These are phyloP conservation scores for Lentinula detonsa DNA, from an alignment of 768 basidiomycete genomes.

Conservation along the genomic window DNA sequence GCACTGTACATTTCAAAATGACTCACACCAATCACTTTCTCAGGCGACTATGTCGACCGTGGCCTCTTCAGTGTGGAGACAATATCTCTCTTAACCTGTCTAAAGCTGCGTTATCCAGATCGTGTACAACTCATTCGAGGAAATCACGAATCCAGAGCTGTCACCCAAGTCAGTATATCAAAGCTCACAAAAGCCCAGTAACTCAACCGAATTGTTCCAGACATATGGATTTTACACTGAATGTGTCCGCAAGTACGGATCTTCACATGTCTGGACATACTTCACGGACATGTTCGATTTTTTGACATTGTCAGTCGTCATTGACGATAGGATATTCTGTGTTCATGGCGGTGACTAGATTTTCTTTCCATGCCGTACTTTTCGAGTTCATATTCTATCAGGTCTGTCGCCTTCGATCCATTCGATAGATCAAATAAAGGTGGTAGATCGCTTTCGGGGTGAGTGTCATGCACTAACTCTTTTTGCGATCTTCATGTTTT, in stretches of 20 bases:
- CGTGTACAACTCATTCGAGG: slow-evolving; percentile 95
- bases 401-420: slow-evolving; percentile 97
- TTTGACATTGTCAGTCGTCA: slow-evolving; percentile 93
- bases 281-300: slow-evolving; percentile 99
- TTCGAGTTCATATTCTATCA: slow-evolving; percentile 24
- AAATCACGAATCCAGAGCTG: slow-evolving; percentile 96
- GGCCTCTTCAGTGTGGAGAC: slow-evolving; percentile 98
- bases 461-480: slow-evolving; percentile 11
- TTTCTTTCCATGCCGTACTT: slow-evolving; percentile 7
- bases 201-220: slow-evolving; percentile 33
- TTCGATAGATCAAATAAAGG: slow-evolving; percentile 99
- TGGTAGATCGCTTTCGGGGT: slow-evolving; percentile 98
- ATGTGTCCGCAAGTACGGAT: slow-evolving; percentile 95
- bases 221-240: slow-evolving; percentile 99
- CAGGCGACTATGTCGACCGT: slow-evolving; percentile 98
- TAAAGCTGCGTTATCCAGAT: slow-evolving; percentile 95
- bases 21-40: background rate
- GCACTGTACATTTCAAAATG: background rate
- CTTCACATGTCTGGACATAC: slow-evolving; percentile 96
- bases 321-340: slow-evolving; percentile 98
- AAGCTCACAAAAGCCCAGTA: slow-evolving; percentile 20
- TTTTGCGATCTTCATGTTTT: slow-evolving; percentile 10
- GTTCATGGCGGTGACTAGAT: slow-evolving; percentile 83
- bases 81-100: slow-evolving; percentile 92
- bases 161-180: slow-evolving; percentile 77